Percentiles rank a stretch among this genome's conserved stretches.
Evolutionary conservation across 1,139 yeast genomes (phyloP).

Genomic region (Dujonia santamariae): DNA sequence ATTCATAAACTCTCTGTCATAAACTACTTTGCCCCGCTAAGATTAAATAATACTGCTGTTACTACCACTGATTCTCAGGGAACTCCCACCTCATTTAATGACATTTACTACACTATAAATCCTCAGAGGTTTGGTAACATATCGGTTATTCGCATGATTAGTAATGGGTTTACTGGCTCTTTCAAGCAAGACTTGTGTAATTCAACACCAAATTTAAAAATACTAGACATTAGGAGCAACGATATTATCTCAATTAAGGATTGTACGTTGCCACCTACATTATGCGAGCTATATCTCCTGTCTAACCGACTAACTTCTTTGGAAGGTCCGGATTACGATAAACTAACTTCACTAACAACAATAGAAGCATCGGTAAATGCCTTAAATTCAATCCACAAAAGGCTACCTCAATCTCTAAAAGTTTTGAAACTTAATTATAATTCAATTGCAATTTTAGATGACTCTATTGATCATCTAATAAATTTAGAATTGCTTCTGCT

Average conservation of each 20-base stretch:
- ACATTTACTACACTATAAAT: conserved; percentile 9
- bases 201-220: conserved; percentile 9
- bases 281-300: conserved; percentile 14
- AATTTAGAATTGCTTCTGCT: conserved; percentile 15
- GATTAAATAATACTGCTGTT: background rate
- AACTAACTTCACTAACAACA: conserved; percentile 7
- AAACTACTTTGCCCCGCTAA: conserved; percentile 9
- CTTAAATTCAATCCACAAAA: conserved; percentile 10
- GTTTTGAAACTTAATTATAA: conserved; percentile 18
- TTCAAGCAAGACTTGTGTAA: conserved; percentile 9
- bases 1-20: conserved; percentile 15
- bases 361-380: conserved; percentile 16
- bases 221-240: conserved; percentile 20
- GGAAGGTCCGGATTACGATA: conserved; percentile 14
- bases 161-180: conserved; percentile 15
- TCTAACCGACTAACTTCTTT: conserved; percentile 19
- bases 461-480: conserved; percentile 1
- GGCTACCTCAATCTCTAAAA: conserved; percentile 13
- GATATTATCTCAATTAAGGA: conserved; percentile 14
- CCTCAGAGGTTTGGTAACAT: conserved; percentile 14
- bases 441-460: conserved; percentile 11
- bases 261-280: conserved; percentile 13
- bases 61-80: background rate
- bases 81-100: background rate
- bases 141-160: conserved; percentile 18